Base-by-base conservation (phyloP, 2,329 filamentous ascomycete genomes). In the Atkinsonella texensis region DNA sequence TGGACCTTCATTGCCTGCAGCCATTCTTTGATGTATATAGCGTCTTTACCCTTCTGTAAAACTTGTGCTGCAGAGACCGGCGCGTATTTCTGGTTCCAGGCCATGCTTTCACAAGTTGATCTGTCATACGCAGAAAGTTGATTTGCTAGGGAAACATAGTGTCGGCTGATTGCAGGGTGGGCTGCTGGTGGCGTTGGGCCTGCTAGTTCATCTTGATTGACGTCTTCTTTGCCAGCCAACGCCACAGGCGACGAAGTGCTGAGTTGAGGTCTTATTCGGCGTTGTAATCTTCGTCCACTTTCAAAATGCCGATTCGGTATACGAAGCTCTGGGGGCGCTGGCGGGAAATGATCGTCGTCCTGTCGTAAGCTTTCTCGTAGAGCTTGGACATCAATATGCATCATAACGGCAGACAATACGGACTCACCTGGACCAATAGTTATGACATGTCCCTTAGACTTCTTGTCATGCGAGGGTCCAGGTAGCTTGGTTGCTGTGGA, bases 71-170 rank as follows among this genome's bases (percentile, higher is more conserved):
- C 82, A 38, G 69, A 72, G 28, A 66, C 68, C 0, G 93, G 93
- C 0, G 86, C 80, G 67, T 97, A 95, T 61, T 97, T 96, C 41
- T 91, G 84, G 2, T 75, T 66, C 93, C 93, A 98, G 9, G 80
- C 68, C 31, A 76, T 68, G 2, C 72, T 74, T 62, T 97, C 91
- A 58, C 86, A 95, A 48, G 76, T 77, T 9, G 83, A 86, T 55
- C 71, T 77, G 63, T 98, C 93, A 60, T 90, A 96, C 0, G 90
- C 83, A 4, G 87, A 90, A 12, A 90, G 72, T 0, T 74, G 74
- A 1, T 72, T 74, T 44, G 74, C 68, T 33, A 96, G 74, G 0
- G 74, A 73, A 2, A 72, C 64, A 59, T 83, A 87, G 2, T 89
- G 70, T 2, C 73, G 71, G 12, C 65, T 59, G 46, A 93, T 65